Base-by-base conservation (phyloP, 1,284 basidiomycete species). In the Trametes pubescens region DNA sequence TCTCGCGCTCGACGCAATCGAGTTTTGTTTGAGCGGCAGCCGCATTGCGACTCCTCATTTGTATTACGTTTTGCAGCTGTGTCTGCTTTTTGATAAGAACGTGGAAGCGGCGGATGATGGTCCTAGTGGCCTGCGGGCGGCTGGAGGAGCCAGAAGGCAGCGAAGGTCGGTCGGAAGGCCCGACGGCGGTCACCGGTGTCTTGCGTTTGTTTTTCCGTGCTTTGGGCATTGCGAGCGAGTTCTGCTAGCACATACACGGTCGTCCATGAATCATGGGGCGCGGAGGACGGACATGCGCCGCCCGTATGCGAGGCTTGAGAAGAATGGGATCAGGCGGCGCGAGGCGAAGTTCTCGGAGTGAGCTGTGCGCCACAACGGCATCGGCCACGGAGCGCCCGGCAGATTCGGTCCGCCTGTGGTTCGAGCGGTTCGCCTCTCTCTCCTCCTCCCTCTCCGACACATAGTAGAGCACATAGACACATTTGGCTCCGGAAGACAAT, bases 51-150 rank as follows among this genome's bases (percentile, higher is more conserved):
- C 21, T 35, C 62, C 62, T n/a, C 43, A 67, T 60, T 13, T 47
- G 57, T 59, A 62, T 53, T 56, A 59, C 59, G 70, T 72, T 74
- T 79, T 73, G 72, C 3, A 91, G 77, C 61, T 85, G 84, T 4
- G 81, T 71, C 70, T 84, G 82, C 56, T 78, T 81, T 75, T 91
- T 93, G 66, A 91, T 76, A 43, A 92, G 79, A 43, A 87, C 81
- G 72, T 93, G 91, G 69, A 90, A 93, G 60, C 79, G 81, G 47
- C 89, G 85, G 68, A 93, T 93, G 68, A 88, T 76, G 10, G 82
- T 82, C 55, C 90, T 82, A 59, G 84, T 89, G 18, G 86, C 81
- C 65, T 82, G 78, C 0, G 87, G 83, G 56, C 78, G 85, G 64
- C 76, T 78, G 38, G 80, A 80, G 43, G 74, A 72, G 51, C 71